Percentiles rank a stretch among this genome's conserved stretches.
These are phyloP conservation scores for Kluyveromyces wickerhamii DNA, from an alignment of 805 yeast species.

Conservation along the genomic window DNA sequence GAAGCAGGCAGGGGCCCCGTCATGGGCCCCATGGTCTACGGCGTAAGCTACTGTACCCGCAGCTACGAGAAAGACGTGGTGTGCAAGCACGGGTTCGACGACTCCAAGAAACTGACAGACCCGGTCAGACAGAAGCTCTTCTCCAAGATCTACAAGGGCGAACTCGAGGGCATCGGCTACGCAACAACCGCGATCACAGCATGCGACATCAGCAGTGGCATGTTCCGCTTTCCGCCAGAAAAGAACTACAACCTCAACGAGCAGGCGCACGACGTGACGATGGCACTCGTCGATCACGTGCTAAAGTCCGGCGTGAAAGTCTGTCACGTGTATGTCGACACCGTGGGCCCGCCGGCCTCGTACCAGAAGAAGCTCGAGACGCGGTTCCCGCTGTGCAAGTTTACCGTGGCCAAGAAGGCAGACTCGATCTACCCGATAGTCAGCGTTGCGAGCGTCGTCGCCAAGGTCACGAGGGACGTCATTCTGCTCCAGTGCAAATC, in stretches of 20 bases:
- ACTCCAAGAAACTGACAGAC: conserved; percentile 81
- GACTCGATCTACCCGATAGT: conserved; percentile 90
- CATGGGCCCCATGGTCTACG: conserved; percentile 96
- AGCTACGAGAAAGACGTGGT: conserved; percentile 38
- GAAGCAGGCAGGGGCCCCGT: conserved; percentile 99
- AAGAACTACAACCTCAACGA: conserved; percentile 66
- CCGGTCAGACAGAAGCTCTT: conserved; percentile 57
- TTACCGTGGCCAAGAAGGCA: conserved; percentile 90
- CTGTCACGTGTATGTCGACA: conserved; percentile 76
- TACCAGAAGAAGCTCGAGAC: conserved; percentile 69
- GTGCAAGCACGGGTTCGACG: conserved; percentile 75
- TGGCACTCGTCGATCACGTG: conserved; percentile 61
- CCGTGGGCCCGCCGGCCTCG: conserved; percentile 90
- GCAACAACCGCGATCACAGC: conserved; percentile 81
- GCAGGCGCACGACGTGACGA: conserved; percentile 95
- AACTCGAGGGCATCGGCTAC: conserved; percentile 65
- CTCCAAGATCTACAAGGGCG: conserved; percentile 49
- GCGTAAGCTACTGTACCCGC: conserved; percentile 67
- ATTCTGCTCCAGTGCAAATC: conserved; percentile 23
- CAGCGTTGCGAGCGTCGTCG: conserved; percentile 90
- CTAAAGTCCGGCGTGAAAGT: conserved; percentile 54
- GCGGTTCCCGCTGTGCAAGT: conserved; percentile 59
- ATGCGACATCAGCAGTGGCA: conserved; percentile 76
- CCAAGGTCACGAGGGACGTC: conserved; percentile 89
- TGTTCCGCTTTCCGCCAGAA: conserved; percentile 58